These are phyloP conservation scores for Aspergillus luchuensis DNA, from an alignment of 2,329 filamentous ascomycete species.

Conservation along the genomic window DNA sequence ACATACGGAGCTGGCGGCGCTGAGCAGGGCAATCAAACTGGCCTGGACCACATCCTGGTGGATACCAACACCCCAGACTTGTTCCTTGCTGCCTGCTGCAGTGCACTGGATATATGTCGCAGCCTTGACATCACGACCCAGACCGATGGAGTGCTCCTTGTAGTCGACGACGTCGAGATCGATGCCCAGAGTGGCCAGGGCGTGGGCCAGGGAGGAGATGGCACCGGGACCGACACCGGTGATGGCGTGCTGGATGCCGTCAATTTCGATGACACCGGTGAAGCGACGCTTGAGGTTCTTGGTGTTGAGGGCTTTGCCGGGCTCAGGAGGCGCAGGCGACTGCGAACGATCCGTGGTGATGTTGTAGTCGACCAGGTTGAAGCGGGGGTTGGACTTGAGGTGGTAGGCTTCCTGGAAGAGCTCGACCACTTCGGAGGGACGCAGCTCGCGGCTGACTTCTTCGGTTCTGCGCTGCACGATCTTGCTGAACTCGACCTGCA, in stretches of 20 bases:
- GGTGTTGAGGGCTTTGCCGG: constrained; percentile 73
- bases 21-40: constrained; percentile 80
- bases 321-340: constrained; percentile 68
- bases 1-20: constrained; percentile 81
- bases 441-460: constrained; percentile 76
- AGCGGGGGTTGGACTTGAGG: constrained; percentile 78
- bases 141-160: constrained; percentile 91
- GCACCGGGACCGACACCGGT: constrained; percentile 84
- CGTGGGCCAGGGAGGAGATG: constrained; percentile 83
- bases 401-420: constrained; percentile 91
- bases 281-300: constrained; percentile 80
- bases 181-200: constrained; percentile 75
- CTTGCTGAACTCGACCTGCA: constrained; percentile 88
- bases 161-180: constrained; percentile 91
- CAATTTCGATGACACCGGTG: constrained; percentile 79
- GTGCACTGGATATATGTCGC: constrained; percentile 93
- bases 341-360: constrained; percentile 80
- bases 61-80: constrained; percentile 55
- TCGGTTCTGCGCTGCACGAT: constrained; percentile 84
- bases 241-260: constrained; percentile 76
- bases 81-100: constrained; percentile 62
- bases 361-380: constrained; percentile 86
- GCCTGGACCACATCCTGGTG: constrained; percentile 92
- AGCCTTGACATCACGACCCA: constrained; percentile 81
- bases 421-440: constrained; percentile 77